Conservation (phyloP, 2,329 filamentous ascomycete species). For the Curvularia spicifera region DNA sequence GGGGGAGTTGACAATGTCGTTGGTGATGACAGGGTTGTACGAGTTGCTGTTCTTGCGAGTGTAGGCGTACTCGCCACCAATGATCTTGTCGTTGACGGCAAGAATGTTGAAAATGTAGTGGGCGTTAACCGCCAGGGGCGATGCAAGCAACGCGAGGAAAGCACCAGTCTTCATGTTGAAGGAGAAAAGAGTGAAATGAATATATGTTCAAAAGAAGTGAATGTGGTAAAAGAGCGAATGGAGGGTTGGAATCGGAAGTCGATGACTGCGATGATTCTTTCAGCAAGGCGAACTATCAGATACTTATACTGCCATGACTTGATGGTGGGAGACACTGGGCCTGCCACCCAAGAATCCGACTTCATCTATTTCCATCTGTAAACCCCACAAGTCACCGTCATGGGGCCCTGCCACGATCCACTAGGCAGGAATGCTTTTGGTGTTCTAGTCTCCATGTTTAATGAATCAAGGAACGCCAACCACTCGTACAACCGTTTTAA, state of each 20-base stretch:
- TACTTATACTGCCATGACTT: constrained; percentile 14
- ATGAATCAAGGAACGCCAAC: constrained; percentile 19
- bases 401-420: constrained; percentile 1
- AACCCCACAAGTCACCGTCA: constrained; percentile 7
- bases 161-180: constrained; percentile 40
- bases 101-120: constrained; percentile 50
- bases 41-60: constrained; percentile 46
- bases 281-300: not conserved
- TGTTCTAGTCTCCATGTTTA: constrained; percentile 15
- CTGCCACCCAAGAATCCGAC: constrained; percentile 5
- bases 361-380: constrained; percentile 16
- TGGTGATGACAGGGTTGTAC: constrained; percentile 42
- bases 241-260: constrained; percentile 13
- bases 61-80: constrained; percentile 46
- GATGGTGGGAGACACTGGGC: not conserved
- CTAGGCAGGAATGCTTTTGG: not conserved
- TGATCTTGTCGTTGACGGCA: constrained; percentile 41
- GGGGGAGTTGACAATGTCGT: constrained; percentile 42
- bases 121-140: constrained; percentile 34
- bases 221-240: constrained; percentile 16
- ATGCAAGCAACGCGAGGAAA: constrained; percentile 37
- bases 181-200: constrained; percentile 12
- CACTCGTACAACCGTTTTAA: constrained; percentile 15
- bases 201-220: constrained; percentile 19
- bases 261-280: constrained; percentile 12